Evolutionary conservation across 345 rosid genomes (phyloP).

Genomic region (Syzygium jambos): DNA sequence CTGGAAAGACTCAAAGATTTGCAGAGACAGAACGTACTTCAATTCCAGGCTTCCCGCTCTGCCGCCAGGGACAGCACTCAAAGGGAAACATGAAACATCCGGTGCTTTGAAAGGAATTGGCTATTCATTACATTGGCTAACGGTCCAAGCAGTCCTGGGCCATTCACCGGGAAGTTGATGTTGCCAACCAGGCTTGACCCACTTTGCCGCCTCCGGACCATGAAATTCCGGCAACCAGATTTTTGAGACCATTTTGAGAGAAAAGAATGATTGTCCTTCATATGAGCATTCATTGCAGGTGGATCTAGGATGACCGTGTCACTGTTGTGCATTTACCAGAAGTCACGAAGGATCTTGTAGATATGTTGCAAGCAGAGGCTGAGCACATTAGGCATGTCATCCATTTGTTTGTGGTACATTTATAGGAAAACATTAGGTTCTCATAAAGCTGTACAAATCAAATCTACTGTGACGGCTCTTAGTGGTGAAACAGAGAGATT

Average conservation of each 20-base stretch:
- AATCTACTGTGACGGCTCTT: neutral
- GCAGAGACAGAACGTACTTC: slow-evolving; percentile 55
- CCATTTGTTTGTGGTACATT: neutral
- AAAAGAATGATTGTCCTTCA: neutral
- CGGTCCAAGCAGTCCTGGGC: neutral
- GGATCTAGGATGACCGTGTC: neutral
- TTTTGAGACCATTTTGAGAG: neutral
- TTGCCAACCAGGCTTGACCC: neutral
- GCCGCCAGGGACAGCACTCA: slow-evolving; percentile 28
- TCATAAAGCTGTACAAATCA: neutral
- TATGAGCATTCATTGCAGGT: neutral
- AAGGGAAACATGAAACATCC: slow-evolving; percentile 6
- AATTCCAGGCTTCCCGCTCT: slow-evolving; percentile 64
- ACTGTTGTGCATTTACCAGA: neutral
- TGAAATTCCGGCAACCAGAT: neutral
- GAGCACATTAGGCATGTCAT: neutral
- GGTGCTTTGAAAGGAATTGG: neutral
- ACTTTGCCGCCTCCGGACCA: neutral
- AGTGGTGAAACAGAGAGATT: neutral
- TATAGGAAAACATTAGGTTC: neutral
- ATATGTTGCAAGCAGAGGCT: neutral
- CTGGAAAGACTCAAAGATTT: slow-evolving; percentile 73
- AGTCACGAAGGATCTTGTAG: neutral
- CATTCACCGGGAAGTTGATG: neutral
- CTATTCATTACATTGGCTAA: neutral